phyloP scores from a whole-genome alignment of 352 stramenopile species.

The Phytophthora pluvialis region DNA sequence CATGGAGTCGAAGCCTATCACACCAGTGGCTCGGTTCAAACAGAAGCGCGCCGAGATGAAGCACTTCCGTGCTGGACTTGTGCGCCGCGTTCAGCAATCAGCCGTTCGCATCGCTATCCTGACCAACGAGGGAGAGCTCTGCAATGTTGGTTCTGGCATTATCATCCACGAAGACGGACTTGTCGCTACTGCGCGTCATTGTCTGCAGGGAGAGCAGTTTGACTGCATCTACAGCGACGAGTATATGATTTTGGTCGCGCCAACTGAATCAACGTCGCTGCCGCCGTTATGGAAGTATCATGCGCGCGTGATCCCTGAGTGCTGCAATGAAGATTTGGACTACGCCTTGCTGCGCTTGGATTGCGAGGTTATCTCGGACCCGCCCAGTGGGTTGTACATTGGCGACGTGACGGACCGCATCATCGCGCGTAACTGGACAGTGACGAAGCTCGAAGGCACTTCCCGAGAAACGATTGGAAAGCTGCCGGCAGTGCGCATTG shows the following conservation, averaged over 20 bases:
- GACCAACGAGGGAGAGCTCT: conserved; percentile 84
- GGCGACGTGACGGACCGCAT: conserved; percentile 88
- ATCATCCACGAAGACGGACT: conserved; percentile 85
- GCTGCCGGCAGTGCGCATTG: conserved; percentile 77
- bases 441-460: conserved; percentile 81
- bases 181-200: conserved; percentile 82
- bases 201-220: conserved; percentile 85
- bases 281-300: conserved; percentile 89
- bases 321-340: conserved; percentile 85
- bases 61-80: conserved; percentile 84
- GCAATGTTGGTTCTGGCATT: conserved; percentile 88
- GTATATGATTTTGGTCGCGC: conserved; percentile 88
- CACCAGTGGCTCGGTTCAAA: conserved; percentile 80
- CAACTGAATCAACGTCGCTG: conserved; percentile 81
- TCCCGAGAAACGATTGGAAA: conserved; percentile 75
- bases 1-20: conserved; percentile 67
- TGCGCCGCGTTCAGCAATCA: conserved; percentile 87
- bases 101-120: conserved; percentile 86
- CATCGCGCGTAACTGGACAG: conserved; percentile 84
- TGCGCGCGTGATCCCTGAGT: conserved; percentile 79
- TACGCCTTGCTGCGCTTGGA: conserved; percentile 85
- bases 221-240: conserved; percentile 89
- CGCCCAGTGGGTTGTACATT: conserved; percentile 88
- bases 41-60: conserved; percentile 86
- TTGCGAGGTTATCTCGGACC: conserved; percentile 86